phyloP scores from a whole-genome alignment of 148 eudicot genomes.

The Gaultheria prostrata region DNA sequence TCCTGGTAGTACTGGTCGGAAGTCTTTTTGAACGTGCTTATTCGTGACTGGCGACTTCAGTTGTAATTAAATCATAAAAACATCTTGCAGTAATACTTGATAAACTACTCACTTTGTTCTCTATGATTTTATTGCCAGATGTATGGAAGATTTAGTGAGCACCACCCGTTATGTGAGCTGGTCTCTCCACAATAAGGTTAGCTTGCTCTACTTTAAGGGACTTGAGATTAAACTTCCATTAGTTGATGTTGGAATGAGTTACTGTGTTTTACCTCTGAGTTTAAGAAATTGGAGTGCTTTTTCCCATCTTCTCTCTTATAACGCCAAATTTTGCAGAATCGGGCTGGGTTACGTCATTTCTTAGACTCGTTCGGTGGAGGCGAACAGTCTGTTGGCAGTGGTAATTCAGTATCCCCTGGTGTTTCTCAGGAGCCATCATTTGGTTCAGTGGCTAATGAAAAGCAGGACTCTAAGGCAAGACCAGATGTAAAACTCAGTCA shows the following conservation, averaged over 20 bases:
- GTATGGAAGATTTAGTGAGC: conserved; percentile 95
- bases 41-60: background rate
- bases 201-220: background rate
- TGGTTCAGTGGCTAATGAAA: conserved; percentile 39
- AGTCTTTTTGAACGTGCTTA: background rate
- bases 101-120: conserved; percentile 6
- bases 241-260: background rate
- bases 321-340: conserved; percentile 58
- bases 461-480: conserved; percentile 55
- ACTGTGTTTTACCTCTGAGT: background rate
- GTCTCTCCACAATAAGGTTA: conserved; percentile 98
- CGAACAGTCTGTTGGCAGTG: conserved; percentile 49
- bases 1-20: background rate
- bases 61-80: background rate
- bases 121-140: conserved; percentile 41
- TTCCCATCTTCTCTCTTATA: conserved; percentile 8
- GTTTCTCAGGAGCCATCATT: conserved; percentile 55
- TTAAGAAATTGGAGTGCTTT: background rate
- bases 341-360: conserved; percentile 97
- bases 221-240: conserved; percentile 5
- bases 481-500: conserved; percentile 55
- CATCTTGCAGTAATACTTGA: background rate
- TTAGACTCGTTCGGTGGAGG: conserved; percentile 91
- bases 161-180: conserved; percentile 96
- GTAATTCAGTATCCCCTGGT: conserved; percentile 35